These are phyloP conservation scores for Dysphania ambrosioides DNA, from an alignment of 148 eudicot species.

Conservation along the genomic window DNA sequence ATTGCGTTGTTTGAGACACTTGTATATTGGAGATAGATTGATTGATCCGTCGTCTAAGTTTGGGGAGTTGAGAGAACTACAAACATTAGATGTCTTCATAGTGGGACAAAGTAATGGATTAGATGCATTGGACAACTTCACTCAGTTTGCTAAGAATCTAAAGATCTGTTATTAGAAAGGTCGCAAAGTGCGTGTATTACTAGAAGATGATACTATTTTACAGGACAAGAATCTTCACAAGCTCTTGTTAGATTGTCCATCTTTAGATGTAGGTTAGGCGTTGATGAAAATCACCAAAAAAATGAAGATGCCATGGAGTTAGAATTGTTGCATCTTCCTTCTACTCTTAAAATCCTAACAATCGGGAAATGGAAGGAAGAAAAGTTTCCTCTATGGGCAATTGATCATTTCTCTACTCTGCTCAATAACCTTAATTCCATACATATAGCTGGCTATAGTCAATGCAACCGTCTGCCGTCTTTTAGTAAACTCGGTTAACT, in stretches of 20 bases:
- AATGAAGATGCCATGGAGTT: too few relatives aligned
- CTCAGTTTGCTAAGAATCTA: background rate
- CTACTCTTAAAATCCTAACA: background rate
- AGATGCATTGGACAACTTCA: background rate
- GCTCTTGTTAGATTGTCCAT: background rate
- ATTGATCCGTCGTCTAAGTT: background rate
- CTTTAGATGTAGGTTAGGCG: too few relatives aligned
- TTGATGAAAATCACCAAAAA: too few relatives aligned
- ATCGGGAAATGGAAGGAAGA: background rate
- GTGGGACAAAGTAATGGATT: background rate
- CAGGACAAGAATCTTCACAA: too few relatives aligned
- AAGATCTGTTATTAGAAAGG: background rate
- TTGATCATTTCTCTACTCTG: too few relatives aligned
- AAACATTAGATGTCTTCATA: constrained; percentile 6
- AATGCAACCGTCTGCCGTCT: background rate
- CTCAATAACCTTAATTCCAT: background rate
- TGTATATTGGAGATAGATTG: background rate
- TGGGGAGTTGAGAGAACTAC: background rate
- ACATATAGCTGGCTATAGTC: background rate
- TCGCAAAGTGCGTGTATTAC: background rate
- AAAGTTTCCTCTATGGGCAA: background rate
- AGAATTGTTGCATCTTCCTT: background rate
- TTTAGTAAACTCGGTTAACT: constrained; percentile 3
- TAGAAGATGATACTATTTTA: too few relatives aligned
- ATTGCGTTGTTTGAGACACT: constrained; percentile 8